Evolutionary conservation across 331 rosid genomes (phyloP), one percentile per base, ranked within the genome.

Genomic region (Spiraea crenata): DNA sequence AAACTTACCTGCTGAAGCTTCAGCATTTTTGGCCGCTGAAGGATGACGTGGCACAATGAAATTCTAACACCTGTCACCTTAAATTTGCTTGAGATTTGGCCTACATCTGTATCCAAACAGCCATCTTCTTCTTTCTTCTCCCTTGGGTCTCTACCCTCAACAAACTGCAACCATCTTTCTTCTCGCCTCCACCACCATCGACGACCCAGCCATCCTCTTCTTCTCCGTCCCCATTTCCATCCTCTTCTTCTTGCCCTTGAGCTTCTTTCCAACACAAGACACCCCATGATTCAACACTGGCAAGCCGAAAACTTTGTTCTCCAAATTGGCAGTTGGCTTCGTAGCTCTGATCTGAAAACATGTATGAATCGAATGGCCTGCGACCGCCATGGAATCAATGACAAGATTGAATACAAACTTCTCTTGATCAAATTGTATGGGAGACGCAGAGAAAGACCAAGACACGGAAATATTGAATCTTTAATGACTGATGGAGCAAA

Each of bases 381-480:
- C 69, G 37, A 82, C 70, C 20, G 84, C 83, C 90, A 89, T 83
- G 85, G 85, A 67, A 69, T 80, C 17, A 8, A 38, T 25, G 40
- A 13, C 8, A 25, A 9, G 50, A 67, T 50, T 5, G 71, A 42
- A 57, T 2, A 6, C 50, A 19, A 65, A 63, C 12, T 54, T 9
- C 31, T 25, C 16, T 15, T 45, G 70, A 50, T 19, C 47, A 70
- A 71, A 38, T 16, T 12, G 4, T 11, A 25, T 25, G 31, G 31
- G 31, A 25, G 31, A 25, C 1, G 31, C 31, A 25, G 31, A 41
- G 55, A 42, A 69, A 42, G 37, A 69, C 15, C 34, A 54, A 54
- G 70, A 76, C 14, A 48, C 52, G 67, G 46, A 40, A 51, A 19
- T 17, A 54, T 11, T 46, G 63, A 39, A 3, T 59, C 3, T 35